These are phyloP conservation scores for Globisporangium viniferum DNA, from an alignment of 352 stramenopile genomes.

Conservation along the genomic window DNA sequence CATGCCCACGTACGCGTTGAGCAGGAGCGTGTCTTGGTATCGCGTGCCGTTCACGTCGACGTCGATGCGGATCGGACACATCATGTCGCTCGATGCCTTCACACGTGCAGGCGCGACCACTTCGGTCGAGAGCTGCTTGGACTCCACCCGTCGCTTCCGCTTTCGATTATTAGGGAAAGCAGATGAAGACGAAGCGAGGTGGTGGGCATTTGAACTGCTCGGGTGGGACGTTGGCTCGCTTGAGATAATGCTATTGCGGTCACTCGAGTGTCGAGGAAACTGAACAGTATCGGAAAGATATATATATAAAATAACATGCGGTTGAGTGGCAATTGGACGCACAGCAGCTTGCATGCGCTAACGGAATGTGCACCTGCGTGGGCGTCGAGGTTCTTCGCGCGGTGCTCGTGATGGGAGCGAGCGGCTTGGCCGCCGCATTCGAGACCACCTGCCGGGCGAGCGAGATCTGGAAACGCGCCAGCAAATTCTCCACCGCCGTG, in stretches of 20 bases:
- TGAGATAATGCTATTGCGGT: slow-evolving; percentile 38
- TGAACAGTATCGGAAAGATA: slow-evolving; percentile 5
- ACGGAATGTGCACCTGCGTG: slow-evolving; percentile 28
- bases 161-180: slow-evolving; percentile 35
- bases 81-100: slow-evolving; percentile 30
- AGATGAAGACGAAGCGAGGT: neutral
- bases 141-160: slow-evolving; percentile 53
- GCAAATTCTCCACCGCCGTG: slow-evolving; percentile 55
- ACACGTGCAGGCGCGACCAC: slow-evolving; percentile 2
- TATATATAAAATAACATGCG: neutral
- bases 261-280: slow-evolving; percentile 32
- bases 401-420: slow-evolving; percentile 29
- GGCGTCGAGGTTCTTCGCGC: slow-evolving; percentile 38
- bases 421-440: slow-evolving; percentile 22
- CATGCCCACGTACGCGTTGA: slow-evolving; percentile 44
- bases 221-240: slow-evolving; percentile 8
- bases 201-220: neutral
- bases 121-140: slow-evolving; percentile 32
- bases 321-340: neutral
- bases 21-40: slow-evolving; percentile 74
- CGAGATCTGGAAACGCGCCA: slow-evolving; percentile 55
- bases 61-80: slow-evolving; percentile 76
- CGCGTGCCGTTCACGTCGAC: slow-evolving; percentile 70
- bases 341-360: neutral
- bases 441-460: slow-evolving; percentile 39